Percentiles rank a stretch among this genome's conserved stretches.
Conservation (phyloP, 257 asterid genomes). For the Cordia subcordata region DNA sequence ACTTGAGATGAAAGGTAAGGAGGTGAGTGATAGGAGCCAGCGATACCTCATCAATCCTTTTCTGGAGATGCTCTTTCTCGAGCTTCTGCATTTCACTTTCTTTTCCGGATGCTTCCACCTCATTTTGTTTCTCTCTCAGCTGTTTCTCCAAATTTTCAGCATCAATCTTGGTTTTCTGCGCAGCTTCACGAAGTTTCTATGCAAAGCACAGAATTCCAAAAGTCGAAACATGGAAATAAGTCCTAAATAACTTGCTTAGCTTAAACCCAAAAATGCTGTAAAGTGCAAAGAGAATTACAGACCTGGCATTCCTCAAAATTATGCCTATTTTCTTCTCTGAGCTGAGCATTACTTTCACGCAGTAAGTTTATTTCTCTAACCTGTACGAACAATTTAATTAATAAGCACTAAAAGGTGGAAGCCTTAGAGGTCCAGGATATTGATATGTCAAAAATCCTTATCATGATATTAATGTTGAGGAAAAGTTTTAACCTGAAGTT, state of each 20-base stretch:
- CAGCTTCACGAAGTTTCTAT: slow-evolving; percentile 68
- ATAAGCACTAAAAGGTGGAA: neutral
- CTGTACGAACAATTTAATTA: slow-evolving; percentile 12
- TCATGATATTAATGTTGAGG: neutral
- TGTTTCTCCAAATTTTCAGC: slow-evolving; percentile 49
- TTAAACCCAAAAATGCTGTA: neutral
- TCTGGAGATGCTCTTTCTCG: slow-evolving; percentile 54
- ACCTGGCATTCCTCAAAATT: slow-evolving; percentile 87
- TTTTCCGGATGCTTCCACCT: slow-evolving; percentile 55
- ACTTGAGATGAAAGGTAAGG: neutral
- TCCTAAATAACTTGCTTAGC: neutral
- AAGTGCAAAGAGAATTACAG: neutral
- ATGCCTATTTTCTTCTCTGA: slow-evolving; percentile 83
- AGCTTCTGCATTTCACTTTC: slow-evolving; percentile 42
- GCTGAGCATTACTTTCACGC: slow-evolving; percentile 91
- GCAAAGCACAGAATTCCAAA: neutral
- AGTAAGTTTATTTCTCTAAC: slow-evolving; percentile 80
- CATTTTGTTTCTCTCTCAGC: slow-evolving; percentile 45
- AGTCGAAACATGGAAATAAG: neutral
- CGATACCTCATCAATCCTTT: slow-evolving; percentile 52
- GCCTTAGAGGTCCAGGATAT: neutral
- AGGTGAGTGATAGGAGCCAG: neutral
- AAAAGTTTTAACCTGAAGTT: slow-evolving; percentile 43
- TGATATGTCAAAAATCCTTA: neutral
- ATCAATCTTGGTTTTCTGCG: slow-evolving; percentile 51